Conservation (phyloP, 106 monocot genomes). For the Dioscorea alata region DNA sequence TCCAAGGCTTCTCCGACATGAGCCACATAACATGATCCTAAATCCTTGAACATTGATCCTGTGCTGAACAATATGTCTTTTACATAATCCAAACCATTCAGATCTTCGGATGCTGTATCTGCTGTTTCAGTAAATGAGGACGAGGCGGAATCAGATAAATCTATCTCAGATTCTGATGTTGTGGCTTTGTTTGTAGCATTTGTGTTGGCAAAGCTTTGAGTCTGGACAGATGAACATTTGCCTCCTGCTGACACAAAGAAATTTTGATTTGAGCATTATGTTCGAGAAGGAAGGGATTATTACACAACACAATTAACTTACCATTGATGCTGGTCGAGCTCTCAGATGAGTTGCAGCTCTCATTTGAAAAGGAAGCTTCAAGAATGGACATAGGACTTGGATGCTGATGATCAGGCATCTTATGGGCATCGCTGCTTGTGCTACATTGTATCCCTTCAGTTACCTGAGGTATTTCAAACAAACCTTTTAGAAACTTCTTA, state of each 20-base stretch:
- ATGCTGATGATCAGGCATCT: constrained; percentile 28
- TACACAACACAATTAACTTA: constrained; percentile 7
- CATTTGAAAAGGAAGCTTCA: constrained; percentile 51
- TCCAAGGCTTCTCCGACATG: constrained; percentile 13
- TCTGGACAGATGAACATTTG: constrained; percentile 39
- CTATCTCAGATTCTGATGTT: constrained; percentile 15
- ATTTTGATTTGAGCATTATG: background rate
- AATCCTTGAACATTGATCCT: constrained; percentile 4
- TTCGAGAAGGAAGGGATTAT: background rate
- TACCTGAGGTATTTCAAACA: constrained; percentile 11
- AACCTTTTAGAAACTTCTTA: too few relatives aligned
- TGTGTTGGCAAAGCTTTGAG: constrained; percentile 14
- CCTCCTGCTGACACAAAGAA: constrained; percentile 30
- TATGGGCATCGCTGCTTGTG: constrained; percentile 27
- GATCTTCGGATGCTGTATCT: background rate
- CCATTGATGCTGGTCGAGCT: constrained; percentile 39
- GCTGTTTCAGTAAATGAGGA: constrained; percentile 16
- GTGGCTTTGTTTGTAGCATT: constrained; percentile 8
- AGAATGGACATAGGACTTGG: constrained; percentile 61
- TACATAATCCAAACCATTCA: constrained; percentile 32
- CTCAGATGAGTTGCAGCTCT: constrained; percentile 45
- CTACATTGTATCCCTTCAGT: constrained; percentile 29
- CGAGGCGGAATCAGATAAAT: constrained; percentile 42
- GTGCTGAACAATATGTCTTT: constrained; percentile 30
- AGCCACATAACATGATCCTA: constrained; percentile 7